Evolutionary conservation across 352 stramenopile genomes (phyloP), one percentile per base, ranked within the genome.

Genomic region (Globisporangium emineosum): DNA sequence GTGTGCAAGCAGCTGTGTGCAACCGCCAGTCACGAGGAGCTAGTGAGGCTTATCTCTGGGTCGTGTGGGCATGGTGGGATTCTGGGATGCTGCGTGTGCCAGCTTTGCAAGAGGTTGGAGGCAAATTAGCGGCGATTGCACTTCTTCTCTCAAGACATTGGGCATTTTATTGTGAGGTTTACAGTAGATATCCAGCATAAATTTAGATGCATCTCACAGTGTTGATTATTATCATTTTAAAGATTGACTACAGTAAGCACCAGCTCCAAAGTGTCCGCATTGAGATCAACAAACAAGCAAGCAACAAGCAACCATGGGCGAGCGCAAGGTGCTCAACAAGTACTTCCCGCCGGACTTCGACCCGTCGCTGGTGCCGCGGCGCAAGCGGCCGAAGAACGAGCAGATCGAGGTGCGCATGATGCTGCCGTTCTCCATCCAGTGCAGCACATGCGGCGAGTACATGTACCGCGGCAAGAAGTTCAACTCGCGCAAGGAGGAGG

Each of bases 381-480:
- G 88, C 30, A 98, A 98, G 75, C 95, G 93, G 30, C 86, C 90
- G 43, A 94, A 97, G 75, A 98, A 98, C 71, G 94, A 98, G 83
- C 94, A 98, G 69, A 89, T 98, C 13, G 88, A 97, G 65, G 94
- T 99, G 50, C 96, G 97, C 42, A 99, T 99, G 97, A 99, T 99
- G 98, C 81, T 99, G 52, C 97, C 98, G 37, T 99, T 99, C 80
- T 97, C 87, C 19, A 89, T 99, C 57, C 96, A 99, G 69, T 99
- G 98, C 78, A 89, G 76, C 45, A 98, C 89, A 9, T 99, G 98
- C 66, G 94, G 94, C 56, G 96, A 98, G 67, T 99, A 99, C 78
- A 98, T 99, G 89, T 99, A 99, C 78, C 91, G 94, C 25, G 97
- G 97, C 59, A 98, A 98, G 65, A 99, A 99, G 80, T 99, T 99